Base-by-base conservation (phyloP, 495 filamentous ascomycete genomes). In the Xylaria castorea region DNA sequence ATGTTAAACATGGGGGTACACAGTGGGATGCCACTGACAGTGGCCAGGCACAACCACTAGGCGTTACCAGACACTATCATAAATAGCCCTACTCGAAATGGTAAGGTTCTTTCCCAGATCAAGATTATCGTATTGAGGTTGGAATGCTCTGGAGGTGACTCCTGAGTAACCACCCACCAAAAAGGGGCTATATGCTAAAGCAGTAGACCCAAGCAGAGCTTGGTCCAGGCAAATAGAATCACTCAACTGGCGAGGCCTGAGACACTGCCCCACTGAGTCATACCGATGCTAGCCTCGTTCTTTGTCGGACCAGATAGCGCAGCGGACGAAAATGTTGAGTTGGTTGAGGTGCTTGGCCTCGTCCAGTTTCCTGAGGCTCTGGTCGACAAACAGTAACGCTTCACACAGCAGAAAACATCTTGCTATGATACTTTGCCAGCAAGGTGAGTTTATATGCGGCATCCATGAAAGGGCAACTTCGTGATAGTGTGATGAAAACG, bases 261-360 rank as follows among this genome's bases (percentile, higher is more conserved):
- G 73, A 72, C 64, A 78, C 72, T 58, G 78, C 73, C 76, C 69
- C 70, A 67, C 70, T 71, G 60, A 70, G 64, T 72, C 74, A 66
- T 73, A 64, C 78, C 76, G 78, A 79, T 66, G 38, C 70, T 79
- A 79, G 71, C 78, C 78, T 75, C 57, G 60, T 62, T 58, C 58
- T 72, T 72, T 60, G 70, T 72, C 40, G 58, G 42, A 30, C 62
- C n/a, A 36, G 18, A 50, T 38, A 9, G 46, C 42, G 12, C 36
- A 38, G 63, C 25, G 32, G 51, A 67, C 42, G 48, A n/a, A 12
- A 27, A 46, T 38, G 63, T 46, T 8, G 36, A 30, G 30, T 61
- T 50, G 27, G n/a, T 57, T 48, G 53, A 60, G 42, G 25, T 36
- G 25, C 51, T 62, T 30, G 61, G 62, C 70, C 62, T 72, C 30